Conservation (phyloP, 192 early-diverging fungal species). For the Podila epicladia region DNA sequence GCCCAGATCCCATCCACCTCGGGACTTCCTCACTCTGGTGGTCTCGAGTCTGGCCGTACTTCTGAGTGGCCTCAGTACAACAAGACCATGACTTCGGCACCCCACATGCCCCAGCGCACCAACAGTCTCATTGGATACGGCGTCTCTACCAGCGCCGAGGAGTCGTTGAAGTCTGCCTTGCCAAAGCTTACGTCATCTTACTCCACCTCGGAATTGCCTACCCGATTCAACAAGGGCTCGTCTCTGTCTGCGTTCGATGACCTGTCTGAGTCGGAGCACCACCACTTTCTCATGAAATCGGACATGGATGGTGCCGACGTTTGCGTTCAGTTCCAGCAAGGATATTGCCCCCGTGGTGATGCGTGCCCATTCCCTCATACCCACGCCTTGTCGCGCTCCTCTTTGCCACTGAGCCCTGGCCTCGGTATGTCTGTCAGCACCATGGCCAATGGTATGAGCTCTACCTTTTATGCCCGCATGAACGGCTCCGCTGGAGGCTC, state of each 20-base stretch:
- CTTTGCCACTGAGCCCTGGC: constrained; percentile 27
- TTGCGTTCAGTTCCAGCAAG: constrained; percentile 55
- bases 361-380: constrained; percentile 62
- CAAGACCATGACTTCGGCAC: constrained; percentile 32
- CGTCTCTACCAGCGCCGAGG: constrained; percentile 27
- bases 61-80: constrained; percentile 55
- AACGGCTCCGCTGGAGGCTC: constrained; percentile 23
- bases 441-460: constrained; percentile 20
- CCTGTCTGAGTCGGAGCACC: constrained; percentile 19
- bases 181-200: constrained; percentile 56
- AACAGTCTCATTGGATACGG: constrained; percentile 47
- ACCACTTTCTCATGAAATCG: constrained; percentile 22
- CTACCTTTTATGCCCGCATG: constrained; percentile 26
- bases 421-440: constrained; percentile 31
- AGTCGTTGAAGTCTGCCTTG: constrained; percentile 40
- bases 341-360: constrained; percentile 61
- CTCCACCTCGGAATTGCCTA: constrained; percentile 55
- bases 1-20: constrained; percentile 49
- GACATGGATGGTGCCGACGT: constrained; percentile 30
- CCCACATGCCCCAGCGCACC: constrained; percentile 41
- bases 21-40: constrained; percentile 50
- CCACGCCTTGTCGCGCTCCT: constrained; percentile 32
- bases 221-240: constrained; percentile 33
- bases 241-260: constrained; percentile 40
- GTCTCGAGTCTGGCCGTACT: constrained; percentile 57